Evolutionary conservation across 495 filamentous ascomycete genomes (phyloP).

Genomic region (Podospora bellae-mahoneyi): DNA sequence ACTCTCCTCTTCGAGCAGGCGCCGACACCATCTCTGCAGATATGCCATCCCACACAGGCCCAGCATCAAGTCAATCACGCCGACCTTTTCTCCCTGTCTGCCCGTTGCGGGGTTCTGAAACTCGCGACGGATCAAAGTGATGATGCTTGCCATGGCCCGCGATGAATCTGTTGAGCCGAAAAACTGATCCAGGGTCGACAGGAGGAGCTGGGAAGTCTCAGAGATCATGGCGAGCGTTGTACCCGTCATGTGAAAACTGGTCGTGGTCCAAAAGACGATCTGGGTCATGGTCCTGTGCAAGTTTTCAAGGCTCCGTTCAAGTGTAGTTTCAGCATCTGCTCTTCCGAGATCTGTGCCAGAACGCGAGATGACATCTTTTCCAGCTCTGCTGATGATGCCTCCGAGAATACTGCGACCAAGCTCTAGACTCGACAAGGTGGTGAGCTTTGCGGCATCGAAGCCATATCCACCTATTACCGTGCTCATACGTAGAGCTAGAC

Average conservation of each 20-base stretch:
- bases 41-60: conserved; percentile 69
- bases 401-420: conserved; percentile 64
- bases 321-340: conserved; percentile 58
- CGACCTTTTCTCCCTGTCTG: conserved; percentile 57
- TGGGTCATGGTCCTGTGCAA: conserved; percentile 62
- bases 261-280: conserved; percentile 62
- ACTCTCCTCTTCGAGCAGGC: conserved; percentile 54
- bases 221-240: conserved; percentile 59
- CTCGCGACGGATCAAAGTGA: conserved; percentile 68
- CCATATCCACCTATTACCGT: conserved; percentile 62
- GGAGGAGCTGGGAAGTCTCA: conserved; percentile 61
- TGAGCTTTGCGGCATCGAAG: conserved; percentile 62
- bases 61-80: conserved; percentile 62
- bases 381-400: conserved; percentile 63
- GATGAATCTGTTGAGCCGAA: conserved; percentile 77
- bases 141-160: conserved; percentile 74
- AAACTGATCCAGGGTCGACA: conserved; percentile 68
- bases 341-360: conserved; percentile 53
- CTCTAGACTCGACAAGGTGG: conserved; percentile 68
- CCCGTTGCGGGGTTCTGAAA: conserved; percentile 62
- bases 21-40: conserved; percentile 64
- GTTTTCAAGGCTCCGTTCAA: conserved; percentile 61
- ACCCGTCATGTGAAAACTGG: conserved; percentile 67
- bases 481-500: conserved; percentile 67
- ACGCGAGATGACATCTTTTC: conserved; percentile 58